Evolutionary conservation across 768 basidiomycete species (phyloP).

Genomic region (Sutorius australiensis): DNA sequence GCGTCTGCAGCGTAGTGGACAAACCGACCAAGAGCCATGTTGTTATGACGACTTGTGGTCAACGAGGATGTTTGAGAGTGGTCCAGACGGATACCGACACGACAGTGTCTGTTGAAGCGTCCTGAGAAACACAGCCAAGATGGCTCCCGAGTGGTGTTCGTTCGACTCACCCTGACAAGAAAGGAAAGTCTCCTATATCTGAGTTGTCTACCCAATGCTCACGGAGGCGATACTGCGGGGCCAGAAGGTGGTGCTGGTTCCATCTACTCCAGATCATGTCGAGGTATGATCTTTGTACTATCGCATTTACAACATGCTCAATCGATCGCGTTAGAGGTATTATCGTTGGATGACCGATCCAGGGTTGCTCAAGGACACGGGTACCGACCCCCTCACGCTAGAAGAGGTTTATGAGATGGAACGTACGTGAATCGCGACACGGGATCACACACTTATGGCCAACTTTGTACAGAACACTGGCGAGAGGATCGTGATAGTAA

Average conservation of each 20-base stretch:
- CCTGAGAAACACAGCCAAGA: background rate
- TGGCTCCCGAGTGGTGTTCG: background rate
- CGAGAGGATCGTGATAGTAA: slow-evolving; percentile 77
- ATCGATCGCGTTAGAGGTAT: slow-evolving; percentile 53
- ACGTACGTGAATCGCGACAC: slow-evolving; percentile 41
- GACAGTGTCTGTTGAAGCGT: background rate
- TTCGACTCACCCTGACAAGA: slow-evolving; percentile 2
- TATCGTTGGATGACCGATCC: slow-evolving; percentile 85
- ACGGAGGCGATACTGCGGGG: slow-evolving; percentile 53
- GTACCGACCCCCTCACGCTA: slow-evolving; percentile 76
- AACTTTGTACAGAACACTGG: slow-evolving; percentile 64
- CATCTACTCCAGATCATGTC: slow-evolving; percentile 64
- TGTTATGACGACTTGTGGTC: slow-evolving; percentile 1
- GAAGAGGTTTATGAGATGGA: slow-evolving; percentile 91
- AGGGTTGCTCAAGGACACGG: slow-evolving; percentile 70
- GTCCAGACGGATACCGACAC: background rate
- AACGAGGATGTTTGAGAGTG: slow-evolving; percentile 1
- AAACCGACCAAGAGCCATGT: slow-evolving; percentile 65
- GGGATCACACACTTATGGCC: background rate
- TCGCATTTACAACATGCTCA: background rate
- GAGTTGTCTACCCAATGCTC: slow-evolving; percentile 8
- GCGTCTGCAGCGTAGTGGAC: slow-evolving; percentile 84
- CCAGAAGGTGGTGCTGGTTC: slow-evolving; percentile 68
- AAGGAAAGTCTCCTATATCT: slow-evolving; percentile 18
- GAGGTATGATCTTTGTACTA: slow-evolving; percentile 4